Percentiles rank a stretch among this genome's conserved stretches.
Evolutionary conservation across 148 eudicot species (phyloP).

Genomic region (Rhododendron williamsianum): DNA sequence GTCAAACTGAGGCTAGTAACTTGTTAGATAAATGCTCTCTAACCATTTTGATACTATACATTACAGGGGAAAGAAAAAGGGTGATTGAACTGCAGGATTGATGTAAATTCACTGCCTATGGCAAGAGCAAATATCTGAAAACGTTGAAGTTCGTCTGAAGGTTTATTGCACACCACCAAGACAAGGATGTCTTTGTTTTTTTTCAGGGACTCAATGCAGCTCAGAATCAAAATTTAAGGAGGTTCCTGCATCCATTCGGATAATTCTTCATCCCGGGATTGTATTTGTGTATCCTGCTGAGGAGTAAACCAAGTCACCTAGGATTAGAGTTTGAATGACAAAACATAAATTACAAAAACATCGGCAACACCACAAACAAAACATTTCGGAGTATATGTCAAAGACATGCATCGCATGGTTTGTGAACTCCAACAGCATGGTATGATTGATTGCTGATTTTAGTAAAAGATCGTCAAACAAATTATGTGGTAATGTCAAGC

Average conservation of each 20-base stretch:
- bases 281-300: slow-evolving; percentile 42
- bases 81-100: background rate
- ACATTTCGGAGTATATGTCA: background rate
- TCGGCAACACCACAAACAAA: background rate
- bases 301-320: background rate
- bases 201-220: slow-evolving; percentile 19
- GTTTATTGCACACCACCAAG: background rate
- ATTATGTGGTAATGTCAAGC: too few species aligned
- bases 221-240: slow-evolving; percentile 34
- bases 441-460: too few species aligned
- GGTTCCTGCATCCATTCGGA: slow-evolving; percentile 49
- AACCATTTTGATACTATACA: background rate
- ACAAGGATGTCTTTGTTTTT: background rate
- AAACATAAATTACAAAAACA: background rate
- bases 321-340: background rate
- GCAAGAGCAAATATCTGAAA: background rate
- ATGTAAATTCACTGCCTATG: background rate
- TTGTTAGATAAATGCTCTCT: background rate
- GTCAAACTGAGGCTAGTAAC: background rate
- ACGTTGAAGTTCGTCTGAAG: background rate
- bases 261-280: slow-evolving; percentile 35
- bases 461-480: too few species aligned
- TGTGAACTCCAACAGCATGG: too few species aligned
- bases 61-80: background rate
- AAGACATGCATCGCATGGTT: background rate